phyloP scores from a whole-genome alignment of 1,284 basidiomycete species.

The Moniliophthora roreri region DNA sequence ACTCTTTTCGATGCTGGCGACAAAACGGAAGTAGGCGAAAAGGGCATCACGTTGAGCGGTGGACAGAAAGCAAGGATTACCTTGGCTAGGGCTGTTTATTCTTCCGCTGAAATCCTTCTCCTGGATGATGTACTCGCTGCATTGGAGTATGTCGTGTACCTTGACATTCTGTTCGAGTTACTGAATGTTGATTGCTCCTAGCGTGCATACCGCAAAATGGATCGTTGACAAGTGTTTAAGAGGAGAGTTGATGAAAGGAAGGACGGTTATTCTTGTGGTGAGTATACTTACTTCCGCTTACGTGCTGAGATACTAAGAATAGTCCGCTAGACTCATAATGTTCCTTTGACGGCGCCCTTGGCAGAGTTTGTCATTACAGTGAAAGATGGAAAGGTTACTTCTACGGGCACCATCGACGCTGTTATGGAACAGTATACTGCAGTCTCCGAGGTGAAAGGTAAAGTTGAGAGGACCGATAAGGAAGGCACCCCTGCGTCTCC shows the following conservation, averaged over 20 bases:
- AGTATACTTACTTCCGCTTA: slow-evolving; percentile 26
- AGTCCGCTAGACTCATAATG: slow-evolving; percentile 57
- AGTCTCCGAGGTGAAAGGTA: slow-evolving; percentile 27
- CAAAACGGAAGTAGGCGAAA: slow-evolving; percentile 65
- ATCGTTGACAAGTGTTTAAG: slow-evolving; percentile 78
- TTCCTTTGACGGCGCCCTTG: slow-evolving; percentile 55
- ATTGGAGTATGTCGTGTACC: slow-evolving; percentile 24
- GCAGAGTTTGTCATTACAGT: slow-evolving; percentile 60
- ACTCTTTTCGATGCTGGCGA: slow-evolving; percentile 66
- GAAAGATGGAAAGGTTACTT: slow-evolving; percentile 42
- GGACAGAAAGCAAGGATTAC: slow-evolving; percentile 73
- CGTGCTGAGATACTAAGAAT: too few relatives aligned
- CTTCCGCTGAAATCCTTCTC: slow-evolving; percentile 49
- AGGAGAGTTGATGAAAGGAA: slow-evolving; percentile 65
- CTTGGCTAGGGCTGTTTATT: slow-evolving; percentile 62
- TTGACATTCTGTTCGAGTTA: neutral
- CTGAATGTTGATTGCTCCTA: neutral
- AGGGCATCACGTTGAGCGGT: slow-evolving; percentile 44
- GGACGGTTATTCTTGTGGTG: slow-evolving; percentile 74
- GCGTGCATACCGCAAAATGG: slow-evolving; percentile 69
- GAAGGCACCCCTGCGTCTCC: slow-evolving; percentile 36
- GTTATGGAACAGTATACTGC: slow-evolving; percentile 33
- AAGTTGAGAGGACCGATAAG: slow-evolving; percentile 29
- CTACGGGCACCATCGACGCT: slow-evolving; percentile 38
- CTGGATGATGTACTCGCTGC: slow-evolving; percentile 51